A percentile compares a stretch with the other conserved stretches of the same genome.
Evolutionary conservation across 495 filamentous ascomycete genomes (phyloP).

Genomic region (Podospora tetraspora): DNA sequence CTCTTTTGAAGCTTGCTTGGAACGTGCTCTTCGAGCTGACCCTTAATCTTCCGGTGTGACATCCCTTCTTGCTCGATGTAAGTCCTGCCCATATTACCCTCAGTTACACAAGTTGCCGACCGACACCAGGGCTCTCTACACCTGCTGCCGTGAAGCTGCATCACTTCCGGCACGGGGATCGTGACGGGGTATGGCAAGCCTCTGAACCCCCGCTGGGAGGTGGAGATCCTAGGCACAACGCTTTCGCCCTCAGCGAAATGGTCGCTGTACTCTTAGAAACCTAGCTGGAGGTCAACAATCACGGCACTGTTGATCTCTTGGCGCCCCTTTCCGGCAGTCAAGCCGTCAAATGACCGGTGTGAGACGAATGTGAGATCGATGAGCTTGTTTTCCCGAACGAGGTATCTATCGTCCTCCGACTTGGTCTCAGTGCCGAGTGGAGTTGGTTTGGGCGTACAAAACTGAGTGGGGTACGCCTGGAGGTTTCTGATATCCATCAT

Average conservation of each 20-base stretch:
- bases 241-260: not conserved
- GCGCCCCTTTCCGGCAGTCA: slow-evolving; percentile 25
- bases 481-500: slow-evolving; percentile 29
- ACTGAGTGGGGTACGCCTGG: slow-evolving; percentile 28
- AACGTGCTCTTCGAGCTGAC: slow-evolving; percentile 7
- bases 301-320: slow-evolving; percentile 35
- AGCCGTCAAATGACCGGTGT: slow-evolving; percentile 34
- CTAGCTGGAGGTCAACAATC: slow-evolving; percentile 35
- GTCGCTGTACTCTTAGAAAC: slow-evolving; percentile 18
- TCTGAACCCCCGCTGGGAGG: too few relatives aligned
- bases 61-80: not conserved
- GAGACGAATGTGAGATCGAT: slow-evolving; percentile 23
- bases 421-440: not conserved
- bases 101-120: too few relatives aligned
- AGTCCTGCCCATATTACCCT: too few relatives aligned
- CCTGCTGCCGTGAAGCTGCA: not conserved
- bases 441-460: not conserved
- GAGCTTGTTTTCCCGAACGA: slow-evolving; percentile 29
- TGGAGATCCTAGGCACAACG: not conserved
- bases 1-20: not conserved
- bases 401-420: slow-evolving; percentile 10
- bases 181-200: not conserved
- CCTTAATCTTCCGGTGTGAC: not conserved
- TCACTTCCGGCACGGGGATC: not conserved
- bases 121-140: not conserved